Evolutionary conservation across 805 yeast genomes (phyloP), one percentile per base, ranked within the genome.

Genomic region (Kodamaea lidongshanica): DNA sequence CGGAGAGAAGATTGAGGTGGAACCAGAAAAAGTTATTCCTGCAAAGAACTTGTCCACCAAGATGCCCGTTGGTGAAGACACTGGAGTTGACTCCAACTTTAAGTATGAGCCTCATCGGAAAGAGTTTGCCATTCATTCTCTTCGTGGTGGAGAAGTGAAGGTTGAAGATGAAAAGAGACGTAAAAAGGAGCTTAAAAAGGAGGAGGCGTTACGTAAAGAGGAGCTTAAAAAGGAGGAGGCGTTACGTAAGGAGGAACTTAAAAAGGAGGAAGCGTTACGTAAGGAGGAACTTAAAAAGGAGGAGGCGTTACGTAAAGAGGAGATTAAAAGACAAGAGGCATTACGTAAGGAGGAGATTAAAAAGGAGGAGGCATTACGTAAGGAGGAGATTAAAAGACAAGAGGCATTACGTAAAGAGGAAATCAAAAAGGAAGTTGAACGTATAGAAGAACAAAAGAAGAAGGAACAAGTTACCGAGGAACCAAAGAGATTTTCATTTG

Each of bases 71-170:
- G n/a, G n/a, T n/a, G 40, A 32, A 16, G 32, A 30, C 6, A 33
- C 24, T 4, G 56, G 50, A 2, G 43, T 50, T 12, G 38, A 35
- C 12, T 38, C 40, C 4, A 35, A 42, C 26, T 48, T 48, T 32
- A 39, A 32, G 8, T 58, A 59, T 33, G 51, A 46, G 21, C 50
- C 52, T 28, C 64, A 59, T 36, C 58, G 55, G 37, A 44, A 41
- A 30, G 56, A 53, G 18, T 59, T 59, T 39, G 45, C 47, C 6
- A 40, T 38, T 7, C 62, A 52, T 32, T 58, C 65, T 6, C 41
- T 59, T 13, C 35, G 35, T 32, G 30, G 35, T 7, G 30, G 24
- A 3, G 28, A 20, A 8, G 14, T 13, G 10, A 19, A 12, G 24
- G 23, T n/a, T n/a, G n/a, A n/a, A 37, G 45, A 61, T 30, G 38